These are phyloP conservation scores for Moelleriella libera DNA, from an alignment of 2,329 filamentous ascomycete genomes.

Conservation along the genomic window DNA sequence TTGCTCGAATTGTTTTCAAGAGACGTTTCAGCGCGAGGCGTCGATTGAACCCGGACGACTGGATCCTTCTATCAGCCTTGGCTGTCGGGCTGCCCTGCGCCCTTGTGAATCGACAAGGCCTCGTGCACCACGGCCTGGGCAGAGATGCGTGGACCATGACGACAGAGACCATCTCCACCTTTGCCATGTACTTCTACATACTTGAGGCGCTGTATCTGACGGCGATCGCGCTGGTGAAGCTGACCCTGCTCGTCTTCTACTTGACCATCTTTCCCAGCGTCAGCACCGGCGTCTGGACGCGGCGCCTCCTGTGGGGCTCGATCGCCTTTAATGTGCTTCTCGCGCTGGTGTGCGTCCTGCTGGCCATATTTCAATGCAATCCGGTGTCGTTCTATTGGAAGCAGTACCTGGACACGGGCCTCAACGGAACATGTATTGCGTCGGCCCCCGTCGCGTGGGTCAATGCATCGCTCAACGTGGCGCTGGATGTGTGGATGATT, in stretches of 20 bases:
- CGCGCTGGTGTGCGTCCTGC: constrained; percentile 22
- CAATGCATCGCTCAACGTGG: constrained; percentile 33
- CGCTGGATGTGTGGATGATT: constrained; percentile 33
- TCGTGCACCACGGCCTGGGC: constrained; percentile 23
- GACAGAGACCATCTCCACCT: constrained; percentile 21
- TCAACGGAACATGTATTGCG: constrained; percentile 29
- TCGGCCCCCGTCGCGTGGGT: constrained; percentile 31
- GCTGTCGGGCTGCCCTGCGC: constrained; percentile 11
- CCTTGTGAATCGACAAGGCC: constrained; percentile 14
- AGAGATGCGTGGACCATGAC: constrained; percentile 30
- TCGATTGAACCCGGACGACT: constrained; percentile 17
- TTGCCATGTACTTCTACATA: constrained; percentile 25
- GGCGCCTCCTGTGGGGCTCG: constrained; percentile 21
- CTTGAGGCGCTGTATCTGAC: constrained; percentile 27
- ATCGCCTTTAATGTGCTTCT: constrained; percentile 20
- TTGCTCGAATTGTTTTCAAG: constrained; percentile 17
- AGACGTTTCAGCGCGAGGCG: constrained; percentile 11
- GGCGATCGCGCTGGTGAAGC: constrained; percentile 28
- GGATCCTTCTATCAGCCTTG: constrained; percentile 12
- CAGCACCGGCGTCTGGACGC: constrained; percentile 11
- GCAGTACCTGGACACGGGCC: constrained; percentile 25
- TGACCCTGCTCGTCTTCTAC: constrained; percentile 36
- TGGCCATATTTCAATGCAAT: constrained; percentile 30
- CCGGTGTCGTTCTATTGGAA: constrained; percentile 35
- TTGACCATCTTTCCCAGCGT: constrained; percentile 30